These are phyloP conservation scores for Herpetospermum pedunculosum DNA, from an alignment of 306 rosid genomes.

Conservation along the genomic window DNA sequence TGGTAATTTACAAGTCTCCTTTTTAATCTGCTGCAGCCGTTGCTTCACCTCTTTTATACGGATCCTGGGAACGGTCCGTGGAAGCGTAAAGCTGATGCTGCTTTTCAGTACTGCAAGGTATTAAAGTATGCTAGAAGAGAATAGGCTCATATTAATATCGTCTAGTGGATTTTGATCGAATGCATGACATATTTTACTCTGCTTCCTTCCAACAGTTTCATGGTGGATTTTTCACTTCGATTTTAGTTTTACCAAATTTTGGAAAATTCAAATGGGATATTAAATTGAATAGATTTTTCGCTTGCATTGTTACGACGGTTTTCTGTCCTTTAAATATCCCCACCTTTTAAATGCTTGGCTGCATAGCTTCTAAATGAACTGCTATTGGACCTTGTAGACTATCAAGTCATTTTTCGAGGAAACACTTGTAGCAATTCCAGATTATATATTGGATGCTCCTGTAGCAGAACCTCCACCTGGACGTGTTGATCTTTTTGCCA, in stretches of 20 bases:
- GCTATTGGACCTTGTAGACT: slow-evolving; percentile 42
- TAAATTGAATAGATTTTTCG: neutral
- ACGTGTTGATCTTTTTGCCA: slow-evolving; percentile 49
- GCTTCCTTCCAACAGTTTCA: neutral
- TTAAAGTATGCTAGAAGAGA: neutral
- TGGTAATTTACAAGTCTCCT: neutral
- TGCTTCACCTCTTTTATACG: slow-evolving; percentile 55
- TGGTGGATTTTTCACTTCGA: neutral
- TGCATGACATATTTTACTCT: neutral
- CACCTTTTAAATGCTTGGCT: slow-evolving; percentile 11
- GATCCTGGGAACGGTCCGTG: slow-evolving; percentile 85
- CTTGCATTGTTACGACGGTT: neutral
- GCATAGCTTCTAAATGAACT: neutral
- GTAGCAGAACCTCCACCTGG: slow-evolving; percentile 29
- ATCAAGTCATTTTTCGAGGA: slow-evolving; percentile 77
- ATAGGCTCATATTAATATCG: neutral
- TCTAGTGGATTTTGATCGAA: neutral
- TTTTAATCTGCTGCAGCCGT: slow-evolving; percentile 60
- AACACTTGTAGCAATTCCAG: slow-evolving; percentile 75
- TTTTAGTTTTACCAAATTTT: neutral
- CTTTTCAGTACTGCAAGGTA: slow-evolving; percentile 66
- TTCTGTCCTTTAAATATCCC: neutral
- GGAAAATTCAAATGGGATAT: neutral
- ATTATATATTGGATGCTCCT: slow-evolving; percentile 63
- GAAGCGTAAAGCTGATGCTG: slow-evolving; percentile 94